Evolutionary conservation across 2,329 filamentous ascomycete genomes (phyloP).

Genomic region (Aureobasidium sp.): DNA sequence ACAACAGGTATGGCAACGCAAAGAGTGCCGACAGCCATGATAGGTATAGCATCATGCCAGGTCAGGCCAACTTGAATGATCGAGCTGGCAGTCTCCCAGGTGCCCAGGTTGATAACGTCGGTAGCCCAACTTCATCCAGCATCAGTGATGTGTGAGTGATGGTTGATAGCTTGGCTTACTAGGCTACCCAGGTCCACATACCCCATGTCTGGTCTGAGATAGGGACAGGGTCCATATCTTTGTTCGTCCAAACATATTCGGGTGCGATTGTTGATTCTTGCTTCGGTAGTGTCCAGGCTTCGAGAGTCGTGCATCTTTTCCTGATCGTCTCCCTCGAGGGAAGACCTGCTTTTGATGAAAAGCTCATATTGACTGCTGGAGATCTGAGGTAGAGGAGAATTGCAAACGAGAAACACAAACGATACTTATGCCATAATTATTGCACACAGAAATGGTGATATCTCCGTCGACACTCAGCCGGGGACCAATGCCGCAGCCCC

Average conservation of each 20-base stretch:
- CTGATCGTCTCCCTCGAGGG: slow-evolving; percentile 31
- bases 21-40: slow-evolving; percentile 42
- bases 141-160: neutral
- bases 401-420: neutral
- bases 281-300: slow-evolving; percentile 42
- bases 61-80: slow-evolving; percentile 45
- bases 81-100: slow-evolving; percentile 32
- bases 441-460: neutral
- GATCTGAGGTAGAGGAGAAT: neutral
- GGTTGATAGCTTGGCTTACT: slow-evolving; percentile 14
- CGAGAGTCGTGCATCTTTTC: slow-evolving; percentile 33
- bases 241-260: slow-evolving; percentile 33
- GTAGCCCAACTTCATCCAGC: slow-evolving; percentile 26
- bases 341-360: slow-evolving; percentile 17
- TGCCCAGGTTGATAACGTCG: slow-evolving; percentile 32
- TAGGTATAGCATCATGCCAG: slow-evolving; percentile 47
- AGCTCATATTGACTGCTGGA: neutral
- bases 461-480: neutral
- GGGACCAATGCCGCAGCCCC: neutral
- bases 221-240: slow-evolving; percentile 31
- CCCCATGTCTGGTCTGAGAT: slow-evolving; percentile 25
- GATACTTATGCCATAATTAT: neutral
- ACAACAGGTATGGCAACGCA: slow-evolving; percentile 52
- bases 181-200: slow-evolving; percentile 34
- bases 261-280: slow-evolving; percentile 41